phyloP scores from a whole-genome alignment of 805 yeast genomes.

The Lipomyces yamanashiensis region DNA sequence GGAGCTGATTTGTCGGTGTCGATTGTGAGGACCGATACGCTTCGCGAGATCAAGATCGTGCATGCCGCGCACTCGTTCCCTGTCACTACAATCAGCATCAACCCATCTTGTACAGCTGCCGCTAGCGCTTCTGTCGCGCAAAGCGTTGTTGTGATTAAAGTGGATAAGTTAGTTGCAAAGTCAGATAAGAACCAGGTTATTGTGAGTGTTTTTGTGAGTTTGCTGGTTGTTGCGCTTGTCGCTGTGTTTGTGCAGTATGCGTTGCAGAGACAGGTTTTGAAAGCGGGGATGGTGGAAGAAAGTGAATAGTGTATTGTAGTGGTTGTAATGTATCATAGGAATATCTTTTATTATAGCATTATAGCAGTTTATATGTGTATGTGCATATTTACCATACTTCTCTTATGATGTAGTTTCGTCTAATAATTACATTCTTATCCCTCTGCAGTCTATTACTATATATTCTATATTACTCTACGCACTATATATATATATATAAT shows the following conservation, averaged over 20 bases:
- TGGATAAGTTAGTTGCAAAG: slow-evolving; percentile 43
- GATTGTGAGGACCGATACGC: slow-evolving; percentile 57
- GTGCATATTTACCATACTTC: too few relatives aligned
- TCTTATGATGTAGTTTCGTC: too few relatives aligned
- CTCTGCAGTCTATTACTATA: too few relatives aligned
- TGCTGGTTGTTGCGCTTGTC: slow-evolving; percentile 24
- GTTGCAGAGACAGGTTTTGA: slow-evolving; percentile 21
- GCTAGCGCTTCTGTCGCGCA: slow-evolving; percentile 82
- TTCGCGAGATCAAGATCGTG: slow-evolving; percentile 56
- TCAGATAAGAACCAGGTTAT: slow-evolving; percentile 11
- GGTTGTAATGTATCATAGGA: neutral
- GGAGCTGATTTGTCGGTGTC: slow-evolving; percentile 71
- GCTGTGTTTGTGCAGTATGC: slow-evolving; percentile 30
- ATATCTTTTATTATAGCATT: neutral
- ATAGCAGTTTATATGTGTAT: too few relatives aligned
- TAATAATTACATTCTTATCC: too few relatives aligned
- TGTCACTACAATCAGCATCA: slow-evolving; percentile 71
- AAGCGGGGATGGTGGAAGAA: neutral
- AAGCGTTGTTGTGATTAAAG: slow-evolving; percentile 65
- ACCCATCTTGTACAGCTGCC: slow-evolving; percentile 66
- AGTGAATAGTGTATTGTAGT: neutral
- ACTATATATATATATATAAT: too few relatives aligned
- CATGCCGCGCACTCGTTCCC: slow-evolving; percentile 76
- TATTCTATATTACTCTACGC: too few relatives aligned
- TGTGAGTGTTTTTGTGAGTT: slow-evolving; percentile 14